A percentile compares a stretch with the other conserved stretches of the same genome.
Evolutionary conservation across 305 asterid species (phyloP).

Genomic region (Rubia peregrina): DNA sequence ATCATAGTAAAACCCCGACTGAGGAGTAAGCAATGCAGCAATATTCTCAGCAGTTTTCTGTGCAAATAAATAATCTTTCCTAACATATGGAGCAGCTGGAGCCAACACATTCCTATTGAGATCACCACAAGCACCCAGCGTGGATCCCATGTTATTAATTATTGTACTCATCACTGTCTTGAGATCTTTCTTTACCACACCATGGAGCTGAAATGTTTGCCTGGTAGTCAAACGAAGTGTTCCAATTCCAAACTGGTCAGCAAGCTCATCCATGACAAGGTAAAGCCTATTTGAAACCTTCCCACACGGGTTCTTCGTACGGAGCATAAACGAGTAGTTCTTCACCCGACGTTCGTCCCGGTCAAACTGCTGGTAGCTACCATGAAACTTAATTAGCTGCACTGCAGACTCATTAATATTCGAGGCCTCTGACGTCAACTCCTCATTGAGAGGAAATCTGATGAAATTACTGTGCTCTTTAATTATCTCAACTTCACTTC

Average conservation of each 20-base stretch:
- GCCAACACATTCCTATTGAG: constrained; percentile 91
- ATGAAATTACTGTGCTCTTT: constrained; percentile 88
- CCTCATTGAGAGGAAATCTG: constrained; percentile 90
- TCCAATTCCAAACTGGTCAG: constrained; percentile 87
- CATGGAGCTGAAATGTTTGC: constrained; percentile 95
- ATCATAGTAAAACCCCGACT: constrained; percentile 93
- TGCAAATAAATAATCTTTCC: constrained; percentile 79
- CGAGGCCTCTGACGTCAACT: constrained; percentile 66
- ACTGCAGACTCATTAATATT: constrained; percentile 81
- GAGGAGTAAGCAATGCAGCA: constrained; percentile 92
- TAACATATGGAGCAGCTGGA: constrained; percentile 73
- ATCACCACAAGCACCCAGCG: constrained; percentile 97
- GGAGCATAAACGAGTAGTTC: constrained; percentile 93
- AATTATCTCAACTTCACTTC: constrained; percentile 83
- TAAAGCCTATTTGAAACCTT: constrained; percentile 86
- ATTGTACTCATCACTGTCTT: constrained; percentile 90
- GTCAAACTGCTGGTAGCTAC: constrained; percentile 87
- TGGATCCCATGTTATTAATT: constrained; percentile 79
- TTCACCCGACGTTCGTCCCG: constrained; percentile 82
- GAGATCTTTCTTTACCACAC: constrained; percentile 75
- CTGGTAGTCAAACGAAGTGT: constrained; percentile 93
- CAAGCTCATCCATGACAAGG: constrained; percentile 86
- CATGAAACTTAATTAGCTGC: constrained; percentile 94
- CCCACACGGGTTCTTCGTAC: constrained; percentile 94
- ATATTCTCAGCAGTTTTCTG: constrained; percentile 86